Evolutionary conservation across 495 filamentous ascomycete genomes (phyloP), one percentile per base, ranked within the genome.

Genomic region (Penicillium verhagenii): DNA sequence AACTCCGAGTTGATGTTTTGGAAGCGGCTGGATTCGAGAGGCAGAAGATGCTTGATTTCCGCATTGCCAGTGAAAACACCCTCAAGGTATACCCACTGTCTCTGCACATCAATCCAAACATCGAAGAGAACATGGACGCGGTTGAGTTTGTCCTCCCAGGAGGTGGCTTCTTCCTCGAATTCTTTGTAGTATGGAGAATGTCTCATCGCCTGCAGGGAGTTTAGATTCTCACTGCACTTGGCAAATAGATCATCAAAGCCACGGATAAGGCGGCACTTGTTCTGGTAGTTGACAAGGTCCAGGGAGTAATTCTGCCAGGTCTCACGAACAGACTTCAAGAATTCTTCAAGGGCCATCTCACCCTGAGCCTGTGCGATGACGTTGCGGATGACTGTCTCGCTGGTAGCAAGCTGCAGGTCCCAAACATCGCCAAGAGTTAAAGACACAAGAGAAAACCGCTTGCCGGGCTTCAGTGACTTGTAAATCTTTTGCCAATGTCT

Each of bases 1-100:
- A 97, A 99, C 69, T 97, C 94, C 25, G 90, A 91, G 71, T 99
- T 97, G 78, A 99, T 99, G 71, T 97, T 97, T 62, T 96, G 90
- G 72, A 99, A 99, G 46, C 95, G 85, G 11, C 90, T 90, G 0
- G 94, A 97, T 64, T 99, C 94, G 60, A 96, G 87, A 5, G 95
- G 95, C 28, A 99, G 84, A 42, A 99, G 79, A 72, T 97, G 95
- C 71, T 96, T 99, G 76, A 99, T 99, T 66, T 99, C 94, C 9
- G 90, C 92, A 72, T 97, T 99, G 50, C 94, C 94, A 5, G 92
- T 94, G 67, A 99, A 99, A 37, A 99, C 95, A 50, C 94, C 94
- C 72, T 99, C 95, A 20, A 99, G 81, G 64, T 99, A 99, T 4
- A 97, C 93, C 94, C 94, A 99, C 76, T 99, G 94, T 53, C 94